Percentiles rank a stretch among this genome's conserved stretches.
Evolutionary conservation across 1,284 basidiomycete species (phyloP).

Genomic region (Mycosarcoma maydis): DNA sequence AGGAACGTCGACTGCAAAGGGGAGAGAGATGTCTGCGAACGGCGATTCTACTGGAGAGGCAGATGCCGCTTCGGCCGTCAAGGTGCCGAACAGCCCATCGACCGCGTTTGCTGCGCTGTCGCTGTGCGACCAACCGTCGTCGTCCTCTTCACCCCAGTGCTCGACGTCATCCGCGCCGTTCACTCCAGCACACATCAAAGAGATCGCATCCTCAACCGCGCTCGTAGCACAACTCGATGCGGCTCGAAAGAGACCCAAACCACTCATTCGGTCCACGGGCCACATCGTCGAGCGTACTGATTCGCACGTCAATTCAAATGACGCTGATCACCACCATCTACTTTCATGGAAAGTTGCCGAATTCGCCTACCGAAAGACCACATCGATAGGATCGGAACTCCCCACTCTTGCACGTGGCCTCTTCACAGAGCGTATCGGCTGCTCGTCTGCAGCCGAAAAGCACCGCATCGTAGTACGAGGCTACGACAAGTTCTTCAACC

Average conservation of each 20-base stretch:
- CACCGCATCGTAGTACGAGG: conserved; percentile 87
- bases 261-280: conserved; percentile 45
- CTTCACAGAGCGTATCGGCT: conserved; percentile 51
- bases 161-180: conserved; percentile 11
- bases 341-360: conserved; percentile 63
- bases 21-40: no score
- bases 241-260: conserved; percentile 33
- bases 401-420: conserved; percentile 64
- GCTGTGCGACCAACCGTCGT: conserved; percentile 9
- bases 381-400: conserved; percentile 47
- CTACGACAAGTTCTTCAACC: conserved; percentile 99
- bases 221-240: conserved; percentile 42
- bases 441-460: conserved; percentile 29
- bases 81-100: conserved; percentile 38
- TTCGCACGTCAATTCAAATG: not conserved
- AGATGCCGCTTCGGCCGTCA: not conserved
- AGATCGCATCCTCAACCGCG: conserved; percentile 19
- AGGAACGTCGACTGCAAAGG: no score
- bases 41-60: not conserved
- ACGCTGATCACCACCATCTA: conserved; percentile 31
- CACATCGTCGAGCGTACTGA: conserved; percentile 12
- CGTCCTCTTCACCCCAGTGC: not conserved
- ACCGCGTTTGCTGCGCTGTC: conserved; percentile 37
- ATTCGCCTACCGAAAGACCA: conserved; percentile 64
- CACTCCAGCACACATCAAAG: conserved; percentile 9